These are phyloP conservation scores for Yamadazyma friedrichii DNA, from an alignment of 1,139 yeast genomes.

Conservation along the genomic window DNA sequence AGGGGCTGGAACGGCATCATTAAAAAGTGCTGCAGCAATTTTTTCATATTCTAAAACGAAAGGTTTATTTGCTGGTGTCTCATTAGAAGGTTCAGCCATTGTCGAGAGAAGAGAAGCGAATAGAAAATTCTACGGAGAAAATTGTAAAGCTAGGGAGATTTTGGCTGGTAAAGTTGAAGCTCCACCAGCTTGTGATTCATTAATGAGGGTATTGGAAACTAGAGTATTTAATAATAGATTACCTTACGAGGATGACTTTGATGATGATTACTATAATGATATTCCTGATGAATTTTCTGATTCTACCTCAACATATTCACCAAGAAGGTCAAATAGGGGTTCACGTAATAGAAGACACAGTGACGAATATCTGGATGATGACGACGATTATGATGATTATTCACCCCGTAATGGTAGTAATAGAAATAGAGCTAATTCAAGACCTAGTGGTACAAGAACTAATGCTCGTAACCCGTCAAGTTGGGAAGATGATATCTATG, in stretches of 20 bases:
- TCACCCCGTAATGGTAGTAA: background rate
- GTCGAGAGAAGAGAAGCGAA: slow-evolving; percentile 96
- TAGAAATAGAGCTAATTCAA: slow-evolving; percentile 8
- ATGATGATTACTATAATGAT: slow-evolving; percentile 66
- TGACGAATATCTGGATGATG: slow-evolving; percentile 43
- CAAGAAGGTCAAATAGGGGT: slow-evolving; percentile 28
- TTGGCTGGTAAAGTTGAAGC: slow-evolving; percentile 84
- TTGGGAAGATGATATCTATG: slow-evolving; percentile 89
- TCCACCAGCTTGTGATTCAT: slow-evolving; percentile 90
- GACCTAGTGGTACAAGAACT: slow-evolving; percentile 6
- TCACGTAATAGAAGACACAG: slow-evolving; percentile 34
- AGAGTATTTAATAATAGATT: slow-evolving; percentile 72
- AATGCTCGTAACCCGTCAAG: slow-evolving; percentile 11
- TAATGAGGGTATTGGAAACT: slow-evolving; percentile 82
- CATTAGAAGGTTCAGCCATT: slow-evolving; percentile 93
- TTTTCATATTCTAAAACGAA: slow-evolving; percentile 94
- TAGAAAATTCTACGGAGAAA: slow-evolving; percentile 86
- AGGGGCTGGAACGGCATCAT: slow-evolving; percentile 94
- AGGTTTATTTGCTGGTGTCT: slow-evolving; percentile 96
- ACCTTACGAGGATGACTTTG: slow-evolving; percentile 52
- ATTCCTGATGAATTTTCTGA: slow-evolving; percentile 67
- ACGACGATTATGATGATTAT: slow-evolving; percentile 23
- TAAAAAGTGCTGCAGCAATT: slow-evolving; percentile 84
- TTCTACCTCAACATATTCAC: slow-evolving; percentile 31
- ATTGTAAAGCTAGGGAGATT: slow-evolving; percentile 81